A percentile compares a stretch with the other conserved stretches of the same genome.
Evolutionary conservation across 306 rosid species (phyloP).

Genomic region (Argentina anserina): DNA sequence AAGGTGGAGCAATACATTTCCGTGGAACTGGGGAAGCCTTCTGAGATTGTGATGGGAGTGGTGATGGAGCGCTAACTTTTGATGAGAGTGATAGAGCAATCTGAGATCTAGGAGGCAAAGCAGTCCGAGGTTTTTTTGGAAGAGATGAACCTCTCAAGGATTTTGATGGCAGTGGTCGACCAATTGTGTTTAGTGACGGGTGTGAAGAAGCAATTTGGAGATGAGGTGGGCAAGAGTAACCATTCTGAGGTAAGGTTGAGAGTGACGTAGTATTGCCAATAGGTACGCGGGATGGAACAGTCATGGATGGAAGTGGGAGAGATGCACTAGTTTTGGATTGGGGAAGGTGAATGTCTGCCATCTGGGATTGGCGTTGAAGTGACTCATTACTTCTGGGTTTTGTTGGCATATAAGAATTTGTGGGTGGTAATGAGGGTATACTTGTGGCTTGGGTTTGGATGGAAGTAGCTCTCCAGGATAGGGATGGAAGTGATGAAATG

Average conservation of each 20-base stretch:
- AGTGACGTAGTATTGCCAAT: not conserved
- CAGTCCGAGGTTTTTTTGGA: not conserved
- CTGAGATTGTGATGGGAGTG: not conserved
- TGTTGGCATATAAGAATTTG: no score
- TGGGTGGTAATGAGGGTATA: not conserved
- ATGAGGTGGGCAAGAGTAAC: not conserved
- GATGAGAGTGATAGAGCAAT: constrained; percentile 3
- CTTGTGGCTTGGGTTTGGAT: not conserved
- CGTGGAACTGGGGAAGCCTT: not conserved
- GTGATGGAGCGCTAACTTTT: not conserved
- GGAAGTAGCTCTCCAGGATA: not conserved
- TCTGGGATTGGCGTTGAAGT: not conserved
- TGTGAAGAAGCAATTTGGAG: constrained; percentile 6
- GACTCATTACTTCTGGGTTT: not conserved
- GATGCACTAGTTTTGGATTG: not conserved
- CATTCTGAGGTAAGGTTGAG: not conserved
- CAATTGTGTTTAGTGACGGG: not conserved
- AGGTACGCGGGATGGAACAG: not conserved
- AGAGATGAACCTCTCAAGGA: not conserved
- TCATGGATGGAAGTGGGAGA: not conserved
- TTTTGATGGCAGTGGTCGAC: not conserved
- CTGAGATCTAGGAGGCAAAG: not conserved
- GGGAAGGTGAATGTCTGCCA: not conserved
- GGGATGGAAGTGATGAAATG: not conserved
- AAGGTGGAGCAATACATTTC: not conserved